phyloP scores from a whole-genome alignment of 1,139 yeast species.

The Pneumocystis canis region DNA sequence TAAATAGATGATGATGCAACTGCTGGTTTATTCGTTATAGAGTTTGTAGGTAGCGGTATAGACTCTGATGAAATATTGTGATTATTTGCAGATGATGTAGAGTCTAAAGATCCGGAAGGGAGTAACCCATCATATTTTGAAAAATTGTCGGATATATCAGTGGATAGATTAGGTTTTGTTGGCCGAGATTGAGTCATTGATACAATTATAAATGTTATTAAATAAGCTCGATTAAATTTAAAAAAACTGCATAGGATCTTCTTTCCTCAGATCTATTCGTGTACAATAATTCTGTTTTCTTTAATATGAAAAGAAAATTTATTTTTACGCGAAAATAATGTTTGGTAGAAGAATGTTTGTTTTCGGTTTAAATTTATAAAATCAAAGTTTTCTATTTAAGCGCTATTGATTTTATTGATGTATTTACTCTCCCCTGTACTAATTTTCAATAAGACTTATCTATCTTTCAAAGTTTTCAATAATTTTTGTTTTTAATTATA shows the following conservation, averaged over 20 bases:
- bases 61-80: neutral
- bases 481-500: neutral
- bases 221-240: neutral
- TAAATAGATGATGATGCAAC: conserved; percentile 56
- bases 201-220: neutral
- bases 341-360: neutral
- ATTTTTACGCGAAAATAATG: neutral
- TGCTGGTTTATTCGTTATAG: conserved; percentile 28
- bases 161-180: neutral
- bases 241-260: neutral
- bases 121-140: neutral
- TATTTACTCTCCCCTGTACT: neutral
- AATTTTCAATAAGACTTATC: neutral
- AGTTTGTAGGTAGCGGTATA: neutral
- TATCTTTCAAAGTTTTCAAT: neutral
- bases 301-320: neutral
- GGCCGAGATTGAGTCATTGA: neutral
- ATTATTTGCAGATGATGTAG: neutral
- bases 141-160: neutral
- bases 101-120: neutral
- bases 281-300: neutral
- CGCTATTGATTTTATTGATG: neutral
- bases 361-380: neutral
- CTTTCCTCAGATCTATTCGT: neutral
- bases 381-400: neutral